These are phyloP conservation scores for Leccinum solheimii DNA, from an alignment of 1,284 basidiomycete genomes.

Conservation along the genomic window DNA sequence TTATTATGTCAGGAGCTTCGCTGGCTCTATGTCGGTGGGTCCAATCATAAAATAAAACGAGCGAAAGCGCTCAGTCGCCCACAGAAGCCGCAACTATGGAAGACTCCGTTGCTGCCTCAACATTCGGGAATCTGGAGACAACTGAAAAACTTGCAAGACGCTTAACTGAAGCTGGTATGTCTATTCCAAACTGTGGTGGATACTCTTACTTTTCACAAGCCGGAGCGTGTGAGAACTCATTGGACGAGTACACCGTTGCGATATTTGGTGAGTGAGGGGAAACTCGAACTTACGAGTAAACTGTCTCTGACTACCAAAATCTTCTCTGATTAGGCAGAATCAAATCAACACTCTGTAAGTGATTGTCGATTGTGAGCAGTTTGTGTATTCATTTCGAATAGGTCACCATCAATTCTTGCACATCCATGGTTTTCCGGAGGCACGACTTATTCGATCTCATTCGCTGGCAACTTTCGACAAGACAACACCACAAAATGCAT, in stretches of 20 bases:
- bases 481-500: neutral
- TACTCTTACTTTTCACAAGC: neutral
- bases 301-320: neutral
- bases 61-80: neutral
- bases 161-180: neutral
- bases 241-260: neutral
- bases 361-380: neutral
- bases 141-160: neutral
- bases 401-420: neutral
- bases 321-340: neutral
- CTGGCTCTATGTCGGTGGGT: neutral
- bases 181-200: neutral
- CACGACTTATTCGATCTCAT: neutral
- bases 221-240: neutral
- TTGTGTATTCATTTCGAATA: neutral
- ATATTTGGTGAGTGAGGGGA: neutral
- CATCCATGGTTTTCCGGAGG: neutral
- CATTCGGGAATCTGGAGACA: neutral
- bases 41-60: neutral
- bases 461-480: neutral
- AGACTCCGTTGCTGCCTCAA: neutral
- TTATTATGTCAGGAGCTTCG: neutral
- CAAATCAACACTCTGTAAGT: neutral
- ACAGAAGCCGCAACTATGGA: neutral
- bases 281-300: neutral